Conservation (phyloP, 306 rosid species). For the Purshia tridentata region DNA sequence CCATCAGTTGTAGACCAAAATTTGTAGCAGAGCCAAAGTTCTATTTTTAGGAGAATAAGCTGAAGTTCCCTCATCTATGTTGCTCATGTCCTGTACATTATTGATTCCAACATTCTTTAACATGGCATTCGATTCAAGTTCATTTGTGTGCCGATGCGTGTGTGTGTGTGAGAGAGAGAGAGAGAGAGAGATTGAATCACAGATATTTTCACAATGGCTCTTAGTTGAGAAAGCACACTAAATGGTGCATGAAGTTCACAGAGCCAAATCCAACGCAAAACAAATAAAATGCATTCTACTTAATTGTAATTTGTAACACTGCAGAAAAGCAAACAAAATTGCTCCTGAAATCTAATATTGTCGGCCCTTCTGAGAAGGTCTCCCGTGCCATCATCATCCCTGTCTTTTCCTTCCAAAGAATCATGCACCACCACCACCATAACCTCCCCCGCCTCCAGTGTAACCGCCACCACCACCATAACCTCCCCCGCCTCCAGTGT, state of each 20-base stretch:
- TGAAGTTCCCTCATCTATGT: too few species aligned
- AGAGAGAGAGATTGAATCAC: background rate
- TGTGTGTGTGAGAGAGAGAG: too few species aligned
- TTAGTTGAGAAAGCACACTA: constrained; percentile 25
- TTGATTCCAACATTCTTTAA: too few species aligned
- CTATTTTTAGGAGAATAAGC: too few species aligned
- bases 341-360: constrained; percentile 2
- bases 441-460: constrained; percentile 29
- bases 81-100: too few species aligned
- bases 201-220: constrained; percentile 22
- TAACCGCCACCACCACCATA: constrained; percentile 36
- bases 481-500: constrained; percentile 41
- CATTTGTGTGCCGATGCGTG: too few species aligned
- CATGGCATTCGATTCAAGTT: too few species aligned
- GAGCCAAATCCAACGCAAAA: constrained; percentile 20
- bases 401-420: constrained; percentile 39
- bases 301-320: background rate
- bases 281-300: constrained; percentile 13
- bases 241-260: constrained; percentile 23
- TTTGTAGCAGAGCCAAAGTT: too few species aligned
- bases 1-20: too few species aligned
- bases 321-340: background rate
- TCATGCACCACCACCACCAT: constrained; percentile 32
- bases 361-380: constrained; percentile 76
- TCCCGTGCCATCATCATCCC: constrained; percentile 46